These are phyloP conservation scores for Rosa hybrid DNA, from an alignment of 331 rosid species.

Conservation along the genomic window DNA sequence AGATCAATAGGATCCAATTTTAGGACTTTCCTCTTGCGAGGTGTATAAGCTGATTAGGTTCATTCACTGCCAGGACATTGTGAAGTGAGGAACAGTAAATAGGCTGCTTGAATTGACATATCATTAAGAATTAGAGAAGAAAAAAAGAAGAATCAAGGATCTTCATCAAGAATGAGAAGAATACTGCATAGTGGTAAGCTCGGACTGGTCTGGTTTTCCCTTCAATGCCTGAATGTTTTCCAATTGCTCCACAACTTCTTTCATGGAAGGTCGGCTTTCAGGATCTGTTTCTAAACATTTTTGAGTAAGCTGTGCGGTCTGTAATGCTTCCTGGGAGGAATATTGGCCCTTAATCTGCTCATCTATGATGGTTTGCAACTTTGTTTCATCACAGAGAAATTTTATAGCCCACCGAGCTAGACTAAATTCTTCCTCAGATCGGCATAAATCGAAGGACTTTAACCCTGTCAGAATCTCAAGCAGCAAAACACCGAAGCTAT, in stretches of 20 bases:
- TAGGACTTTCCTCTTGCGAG: neutral
- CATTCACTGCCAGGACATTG: neutral
- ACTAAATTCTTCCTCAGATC: constrained; percentile 41
- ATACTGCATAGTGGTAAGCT: constrained; percentile 20
- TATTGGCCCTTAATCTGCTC: constrained; percentile 63
- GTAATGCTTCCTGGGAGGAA: constrained; percentile 48
- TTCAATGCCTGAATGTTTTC: constrained; percentile 24
- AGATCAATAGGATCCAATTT: neutral
- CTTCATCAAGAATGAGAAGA: constrained; percentile 1
- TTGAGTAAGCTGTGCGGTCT: constrained; percentile 46
- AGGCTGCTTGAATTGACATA: neutral
- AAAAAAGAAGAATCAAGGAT: too few species aligned
- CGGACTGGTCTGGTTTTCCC: neutral
- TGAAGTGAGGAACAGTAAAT: neutral
- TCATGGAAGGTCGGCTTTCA: constrained; percentile 71
- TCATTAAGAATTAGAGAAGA: neutral
- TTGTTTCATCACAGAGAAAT: constrained; percentile 38
- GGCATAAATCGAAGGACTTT: constrained; percentile 41
- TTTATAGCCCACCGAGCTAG: constrained; percentile 75
- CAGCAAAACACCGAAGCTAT: constrained; percentile 83
- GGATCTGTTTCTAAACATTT: constrained; percentile 60
- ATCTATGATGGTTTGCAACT: constrained; percentile 55
- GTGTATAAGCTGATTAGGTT: neutral
- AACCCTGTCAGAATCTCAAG: constrained; percentile 79
- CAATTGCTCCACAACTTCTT: constrained; percentile 54